Conservation (phyloP, 495 filamentous ascomycete genomes). For the Penicillium parvum region DNA sequence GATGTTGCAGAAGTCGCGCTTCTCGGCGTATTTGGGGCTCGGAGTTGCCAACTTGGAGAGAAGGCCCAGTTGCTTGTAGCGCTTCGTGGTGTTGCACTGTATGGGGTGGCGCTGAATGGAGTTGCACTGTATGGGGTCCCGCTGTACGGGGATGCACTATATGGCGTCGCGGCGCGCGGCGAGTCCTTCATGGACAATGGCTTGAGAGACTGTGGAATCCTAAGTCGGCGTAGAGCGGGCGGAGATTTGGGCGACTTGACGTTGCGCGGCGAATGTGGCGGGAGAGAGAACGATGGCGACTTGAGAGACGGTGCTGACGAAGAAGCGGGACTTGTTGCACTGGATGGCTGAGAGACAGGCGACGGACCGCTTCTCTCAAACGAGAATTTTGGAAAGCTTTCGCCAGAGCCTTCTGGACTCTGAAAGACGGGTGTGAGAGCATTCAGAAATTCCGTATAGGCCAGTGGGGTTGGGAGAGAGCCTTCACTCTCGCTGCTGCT, state of each 20-base stretch:
- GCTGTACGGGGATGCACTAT: too few species aligned
- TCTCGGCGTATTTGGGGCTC: background rate
- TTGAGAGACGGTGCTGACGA: constrained; percentile 15
- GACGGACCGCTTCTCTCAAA: constrained; percentile 32
- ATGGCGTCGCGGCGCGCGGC: background rate
- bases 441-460: constrained; percentile 91
- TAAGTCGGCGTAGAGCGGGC: constrained; percentile 33
- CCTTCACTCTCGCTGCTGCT: constrained; percentile 36
- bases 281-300: constrained; percentile 31
- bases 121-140: too few species aligned
- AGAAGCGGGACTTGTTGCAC: constrained; percentile 34
- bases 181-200: constrained; percentile 16
- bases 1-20: constrained; percentile 16
- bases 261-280: too few species aligned
- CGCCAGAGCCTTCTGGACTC: constrained; percentile 34
- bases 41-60: too few species aligned
- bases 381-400: constrained; percentile 28
- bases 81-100: too few species aligned
- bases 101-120: too few species aligned
- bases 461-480: constrained; percentile 86
- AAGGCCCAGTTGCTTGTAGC: too few species aligned
- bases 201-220: constrained; percentile 32
- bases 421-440: constrained; percentile 64
- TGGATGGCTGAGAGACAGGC: constrained; percentile 38
- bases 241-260: background rate